These are phyloP conservation scores for Alternaria ethzedia DNA, from an alignment of 2,329 filamentous ascomycete species.

Conservation along the genomic window DNA sequence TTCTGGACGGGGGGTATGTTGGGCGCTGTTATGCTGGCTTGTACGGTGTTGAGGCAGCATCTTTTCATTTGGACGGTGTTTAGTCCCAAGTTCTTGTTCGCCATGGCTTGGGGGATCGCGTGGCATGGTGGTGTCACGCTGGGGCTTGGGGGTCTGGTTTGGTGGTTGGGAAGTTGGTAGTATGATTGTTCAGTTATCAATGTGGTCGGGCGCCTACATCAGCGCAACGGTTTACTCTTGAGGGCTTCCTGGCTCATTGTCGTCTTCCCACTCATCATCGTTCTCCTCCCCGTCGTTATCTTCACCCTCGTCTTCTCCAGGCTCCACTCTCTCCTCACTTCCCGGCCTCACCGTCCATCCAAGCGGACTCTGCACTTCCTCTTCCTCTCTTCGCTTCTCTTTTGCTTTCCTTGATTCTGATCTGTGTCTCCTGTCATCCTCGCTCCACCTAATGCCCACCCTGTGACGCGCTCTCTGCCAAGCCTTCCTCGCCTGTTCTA, in stretches of 20 bases:
- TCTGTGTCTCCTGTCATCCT: not conserved
- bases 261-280: not conserved
- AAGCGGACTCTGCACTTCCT: not conserved
- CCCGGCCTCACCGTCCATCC: not conserved
- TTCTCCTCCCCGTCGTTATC: not conserved
- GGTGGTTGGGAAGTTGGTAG: slow-evolving; percentile 42
- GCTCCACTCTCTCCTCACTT: not conserved
- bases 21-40: slow-evolving; percentile 84
- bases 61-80: slow-evolving; percentile 99
- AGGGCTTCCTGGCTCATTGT: not conserved
- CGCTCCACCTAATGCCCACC: not conserved
- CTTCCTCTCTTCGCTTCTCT: not conserved
- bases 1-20: slow-evolving; percentile 71
- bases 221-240: not conserved
- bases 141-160: slow-evolving; percentile 44
- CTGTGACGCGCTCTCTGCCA: not conserved
- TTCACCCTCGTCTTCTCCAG: not conserved
- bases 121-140: slow-evolving; percentile 69
- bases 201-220: not conserved
- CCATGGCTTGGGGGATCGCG: slow-evolving; percentile 82
- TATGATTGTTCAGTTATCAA: not conserved
- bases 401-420: not conserved
- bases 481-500: not conserved
- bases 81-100: slow-evolving; percentile 94
- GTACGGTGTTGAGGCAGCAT: slow-evolving; percentile 82